These are phyloP conservation scores for Fragaria vesca DNA, from an alignment of 306 rosid genomes.

Conservation along the genomic window DNA sequence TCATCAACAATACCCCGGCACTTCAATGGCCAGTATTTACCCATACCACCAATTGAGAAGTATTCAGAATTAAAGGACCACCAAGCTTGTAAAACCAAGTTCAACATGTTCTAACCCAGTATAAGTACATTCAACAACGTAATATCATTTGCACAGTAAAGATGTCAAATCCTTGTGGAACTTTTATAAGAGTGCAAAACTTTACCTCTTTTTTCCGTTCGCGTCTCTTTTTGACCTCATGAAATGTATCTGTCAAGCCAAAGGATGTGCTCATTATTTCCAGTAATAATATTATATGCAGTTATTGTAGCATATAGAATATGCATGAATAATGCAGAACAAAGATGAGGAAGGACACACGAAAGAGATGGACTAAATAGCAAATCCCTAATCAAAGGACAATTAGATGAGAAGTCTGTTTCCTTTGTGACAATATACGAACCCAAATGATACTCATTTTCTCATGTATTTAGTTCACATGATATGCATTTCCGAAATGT, in stretches of 20 bases:
- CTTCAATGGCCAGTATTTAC: neutral
- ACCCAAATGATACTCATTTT: neutral
- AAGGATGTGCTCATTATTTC: constrained; percentile 6
- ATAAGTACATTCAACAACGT: neutral
- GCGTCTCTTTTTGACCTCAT: constrained; percentile 67
- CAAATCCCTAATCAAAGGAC: neutral
- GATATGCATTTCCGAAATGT: neutral
- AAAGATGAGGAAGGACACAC: constrained; percentile 6
- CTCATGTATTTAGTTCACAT: too few species aligned
- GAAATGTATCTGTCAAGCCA: constrained; percentile 73
- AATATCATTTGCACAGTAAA: neutral
- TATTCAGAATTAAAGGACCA: neutral
- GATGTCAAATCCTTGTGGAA: neutral
- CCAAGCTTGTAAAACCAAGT: neutral
- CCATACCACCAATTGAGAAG: neutral
- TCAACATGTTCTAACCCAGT: neutral
- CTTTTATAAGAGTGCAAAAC: neutral
- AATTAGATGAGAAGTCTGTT: neutral
- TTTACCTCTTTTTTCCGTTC: constrained; percentile 74
- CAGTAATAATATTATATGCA: neutral
- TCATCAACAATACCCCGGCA: neutral
- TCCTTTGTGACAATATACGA: neutral
- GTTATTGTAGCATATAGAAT: neutral
- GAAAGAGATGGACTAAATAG: neutral
- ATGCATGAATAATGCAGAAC: neutral